phyloP scores from a whole-genome alignment of 1,284 basidiomycete genomes.

The Microbotryomycetes sp. region DNA sequence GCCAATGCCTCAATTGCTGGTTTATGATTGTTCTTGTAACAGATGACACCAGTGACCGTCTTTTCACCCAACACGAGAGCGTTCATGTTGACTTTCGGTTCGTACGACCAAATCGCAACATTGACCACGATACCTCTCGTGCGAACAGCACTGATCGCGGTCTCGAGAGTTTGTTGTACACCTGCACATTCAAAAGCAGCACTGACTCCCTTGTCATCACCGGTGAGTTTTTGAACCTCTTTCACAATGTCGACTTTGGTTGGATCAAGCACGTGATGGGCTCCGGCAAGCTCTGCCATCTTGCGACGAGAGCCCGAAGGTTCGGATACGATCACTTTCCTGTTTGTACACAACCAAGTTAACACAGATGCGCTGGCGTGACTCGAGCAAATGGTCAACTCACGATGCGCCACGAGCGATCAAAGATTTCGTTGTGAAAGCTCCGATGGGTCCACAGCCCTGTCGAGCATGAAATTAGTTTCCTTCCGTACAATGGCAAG shows the following conservation, averaged over 20 bases:
- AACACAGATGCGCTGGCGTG: too few species aligned
- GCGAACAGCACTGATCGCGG: constrained; percentile 37
- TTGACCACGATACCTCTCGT: constrained; percentile 40
- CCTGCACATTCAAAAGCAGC: constrained; percentile 44
- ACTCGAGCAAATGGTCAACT: not conserved
- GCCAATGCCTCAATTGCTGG: constrained; percentile 39
- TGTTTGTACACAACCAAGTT: not conserved
- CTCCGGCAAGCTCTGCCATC: constrained; percentile 37
- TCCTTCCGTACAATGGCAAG: not conserved
- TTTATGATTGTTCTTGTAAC: constrained; percentile 38
- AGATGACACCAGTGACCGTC: constrained; percentile 17
- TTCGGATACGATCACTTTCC: constrained; percentile 37
- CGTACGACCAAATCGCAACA: constrained; percentile 39
- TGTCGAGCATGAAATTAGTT: not conserved
- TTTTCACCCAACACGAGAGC: constrained; percentile 39
- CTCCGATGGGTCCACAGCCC: constrained; percentile 42
- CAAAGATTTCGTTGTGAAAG: constrained; percentile 38
- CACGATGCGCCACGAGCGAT: constrained; percentile 31
- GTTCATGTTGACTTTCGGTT: constrained; percentile 36
- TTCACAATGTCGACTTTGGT: constrained; percentile 32
- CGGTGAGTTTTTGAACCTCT: constrained; percentile 33
- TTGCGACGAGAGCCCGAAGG: constrained; percentile 38
- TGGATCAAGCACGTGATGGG: constrained; percentile 38
- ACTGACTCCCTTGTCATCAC: constrained; percentile 38
- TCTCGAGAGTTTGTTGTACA: constrained; percentile 36